phyloP scores from a whole-genome alignment of 306 rosid genomes.

The Lupinus albus region DNA sequence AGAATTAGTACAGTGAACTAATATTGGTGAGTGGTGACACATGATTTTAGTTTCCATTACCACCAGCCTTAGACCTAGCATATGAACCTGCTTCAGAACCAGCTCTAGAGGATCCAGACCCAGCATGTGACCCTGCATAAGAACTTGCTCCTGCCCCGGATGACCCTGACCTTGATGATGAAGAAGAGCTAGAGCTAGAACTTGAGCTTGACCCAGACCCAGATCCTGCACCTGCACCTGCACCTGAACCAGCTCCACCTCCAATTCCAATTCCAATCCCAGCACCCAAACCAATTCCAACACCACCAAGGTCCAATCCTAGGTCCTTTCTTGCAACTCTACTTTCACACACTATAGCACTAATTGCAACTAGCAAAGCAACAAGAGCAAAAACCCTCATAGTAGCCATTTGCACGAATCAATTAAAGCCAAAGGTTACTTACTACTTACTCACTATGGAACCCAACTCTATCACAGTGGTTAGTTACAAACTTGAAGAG shows the following conservation, averaged over 20 bases:
- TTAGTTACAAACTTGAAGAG: neutral
- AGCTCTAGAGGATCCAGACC: slow-evolving; percentile 15
- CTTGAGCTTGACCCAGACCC: slow-evolving; percentile 41
- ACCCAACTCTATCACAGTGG: neutral
- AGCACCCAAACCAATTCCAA: slow-evolving; percentile 63
- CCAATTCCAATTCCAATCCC: slow-evolving; percentile 63
- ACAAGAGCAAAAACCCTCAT: slow-evolving; percentile 40
- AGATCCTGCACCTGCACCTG: slow-evolving; percentile 39
- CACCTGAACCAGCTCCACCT: slow-evolving; percentile 52
- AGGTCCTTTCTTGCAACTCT: slow-evolving; percentile 66
- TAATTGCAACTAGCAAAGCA: slow-evolving; percentile 50
- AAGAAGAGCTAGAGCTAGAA: slow-evolving; percentile 53
- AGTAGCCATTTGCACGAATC: slow-evolving; percentile 28
- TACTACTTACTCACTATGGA: neutral
- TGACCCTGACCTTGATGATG: slow-evolving; percentile 46
- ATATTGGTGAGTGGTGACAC: no score
- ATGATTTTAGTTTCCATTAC: slow-evolving; percentile 26
- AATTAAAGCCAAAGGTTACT: neutral
- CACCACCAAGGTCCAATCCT: slow-evolving; percentile 67
- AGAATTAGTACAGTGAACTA: no score
- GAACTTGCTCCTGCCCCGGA: no score
- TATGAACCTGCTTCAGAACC: no score
- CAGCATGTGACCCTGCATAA: neutral
- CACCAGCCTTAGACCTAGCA: slow-evolving; percentile 26
- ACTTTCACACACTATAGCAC: slow-evolving; percentile 44